Conservation (phyloP, 2,329 filamentous ascomycete genomes). For the Ceratocystiopsis sp. region DNA sequence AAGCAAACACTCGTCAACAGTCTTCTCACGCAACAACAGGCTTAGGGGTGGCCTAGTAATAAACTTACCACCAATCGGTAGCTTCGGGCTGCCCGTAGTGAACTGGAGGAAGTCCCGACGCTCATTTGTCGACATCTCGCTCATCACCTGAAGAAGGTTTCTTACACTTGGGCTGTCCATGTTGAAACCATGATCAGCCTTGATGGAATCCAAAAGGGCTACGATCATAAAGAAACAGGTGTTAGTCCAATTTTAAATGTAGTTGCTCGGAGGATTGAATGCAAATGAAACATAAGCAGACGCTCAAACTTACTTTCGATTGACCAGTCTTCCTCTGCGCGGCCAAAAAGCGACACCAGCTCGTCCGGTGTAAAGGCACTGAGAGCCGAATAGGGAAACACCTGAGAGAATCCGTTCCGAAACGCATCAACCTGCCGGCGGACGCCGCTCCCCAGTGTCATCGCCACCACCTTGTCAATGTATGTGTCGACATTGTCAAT, state of each 20-base stretch:
- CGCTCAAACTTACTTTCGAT: slow-evolving; percentile 61
- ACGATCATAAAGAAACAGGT: background rate
- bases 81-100: slow-evolving; percentile 91
- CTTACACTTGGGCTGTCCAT: slow-evolving; percentile 94
- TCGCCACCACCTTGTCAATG: slow-evolving; percentile 75
- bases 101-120: slow-evolving; percentile 94
- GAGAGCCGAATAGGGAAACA: slow-evolving; percentile 87
- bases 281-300: background rate
- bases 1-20: slow-evolving; percentile 15
- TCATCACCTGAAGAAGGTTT: slow-evolving; percentile 90
- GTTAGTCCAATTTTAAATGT: background rate
- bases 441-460: slow-evolving; percentile 80
- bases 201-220: slow-evolving; percentile 96
- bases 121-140: slow-evolving; percentile 55
- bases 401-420: slow-evolving; percentile 77
- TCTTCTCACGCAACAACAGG: background rate
- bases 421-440: slow-evolving; percentile 83
- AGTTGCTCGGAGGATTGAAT: too few species aligned
- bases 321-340: slow-evolving; percentile 89
- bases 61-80: slow-evolving; percentile 74
- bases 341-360: slow-evolving; percentile 84
- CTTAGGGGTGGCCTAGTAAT: slow-evolving; percentile 2
- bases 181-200: slow-evolving; percentile 95
- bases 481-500: slow-evolving; percentile 87
- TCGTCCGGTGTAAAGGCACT: slow-evolving; percentile 91